phyloP scores from a whole-genome alignment of 176 grass and related monocot species.

The Cenchrus fungigraminus region DNA sequence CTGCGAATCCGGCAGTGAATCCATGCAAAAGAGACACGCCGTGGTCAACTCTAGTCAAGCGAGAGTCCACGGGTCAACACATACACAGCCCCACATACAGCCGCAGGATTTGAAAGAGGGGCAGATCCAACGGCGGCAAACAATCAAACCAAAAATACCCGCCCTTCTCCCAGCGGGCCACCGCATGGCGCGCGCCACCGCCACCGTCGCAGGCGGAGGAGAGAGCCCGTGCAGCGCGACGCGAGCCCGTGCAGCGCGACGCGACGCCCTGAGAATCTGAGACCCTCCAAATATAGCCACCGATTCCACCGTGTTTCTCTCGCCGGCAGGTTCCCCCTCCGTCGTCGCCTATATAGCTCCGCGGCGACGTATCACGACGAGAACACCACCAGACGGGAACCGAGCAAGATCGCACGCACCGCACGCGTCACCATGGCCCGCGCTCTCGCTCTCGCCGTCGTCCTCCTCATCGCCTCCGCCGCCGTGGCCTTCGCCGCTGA shows the following conservation, averaged over 20 bases:
- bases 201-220: neutral
- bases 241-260: neutral
- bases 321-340: neutral
- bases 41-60: conserved; percentile 7
- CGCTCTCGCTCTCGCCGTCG: conserved; percentile 12
- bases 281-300: conserved; percentile 37
- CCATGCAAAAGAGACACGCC: neutral
- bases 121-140: conserved; percentile 12
- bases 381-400: neutral
- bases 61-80: no score
- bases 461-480: conserved; percentile 38
- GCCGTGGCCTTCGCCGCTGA: conserved; percentile 35
- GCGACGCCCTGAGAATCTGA: neutral
- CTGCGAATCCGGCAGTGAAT: no score
- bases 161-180: neutral
- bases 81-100: neutral
- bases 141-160: conserved; percentile 40
- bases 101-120: neutral
- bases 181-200: conserved; percentile 35
- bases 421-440: conserved; percentile 38
- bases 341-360: conserved; percentile 31
- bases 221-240: neutral
- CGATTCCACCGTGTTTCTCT: conserved; percentile 52
- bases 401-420: neutral
- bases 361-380: neutral